phyloP scores from a whole-genome alignment of 768 basidiomycete genomes.

The Phylloporus sp. region DNA sequence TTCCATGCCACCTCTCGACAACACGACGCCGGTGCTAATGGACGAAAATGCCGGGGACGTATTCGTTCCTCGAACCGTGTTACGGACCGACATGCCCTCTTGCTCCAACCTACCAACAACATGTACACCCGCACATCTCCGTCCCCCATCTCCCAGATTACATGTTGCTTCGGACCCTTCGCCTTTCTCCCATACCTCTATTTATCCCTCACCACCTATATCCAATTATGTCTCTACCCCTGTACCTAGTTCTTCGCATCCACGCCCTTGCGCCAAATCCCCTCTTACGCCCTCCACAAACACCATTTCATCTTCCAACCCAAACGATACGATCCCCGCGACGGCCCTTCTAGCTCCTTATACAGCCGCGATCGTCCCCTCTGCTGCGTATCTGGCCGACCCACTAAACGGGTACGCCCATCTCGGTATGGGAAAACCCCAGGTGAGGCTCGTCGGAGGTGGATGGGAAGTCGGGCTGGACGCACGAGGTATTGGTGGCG shows the following conservation, averaged over 20 bases:
- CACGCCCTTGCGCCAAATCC: constrained; percentile 18
- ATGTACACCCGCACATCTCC: constrained; percentile 25
- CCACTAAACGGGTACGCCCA: constrained; percentile 85
- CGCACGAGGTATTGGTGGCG: constrained; percentile 61
- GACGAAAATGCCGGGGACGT: constrained; percentile 24
- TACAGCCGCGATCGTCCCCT: constrained; percentile 58
- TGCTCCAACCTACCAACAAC: constrained; percentile 5
- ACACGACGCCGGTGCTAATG: constrained; percentile 33
- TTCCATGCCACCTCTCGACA: constrained; percentile 27
- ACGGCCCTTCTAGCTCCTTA: constrained; percentile 59
- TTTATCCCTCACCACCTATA: constrained; percentile 25
- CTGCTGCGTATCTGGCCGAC: constrained; percentile 65
- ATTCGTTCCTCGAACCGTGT: constrained; percentile 21
- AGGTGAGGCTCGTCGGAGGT: constrained; percentile 72
- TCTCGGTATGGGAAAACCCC: constrained; percentile 77
- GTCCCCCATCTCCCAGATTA: constrained; percentile 27
- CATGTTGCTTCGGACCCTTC: constrained; percentile 21
- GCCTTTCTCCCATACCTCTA: constrained; percentile 16
- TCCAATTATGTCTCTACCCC: constrained; percentile 20
- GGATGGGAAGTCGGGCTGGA: constrained; percentile 80
- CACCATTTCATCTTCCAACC: constrained; percentile 39
- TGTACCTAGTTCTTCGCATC: constrained; percentile 19
- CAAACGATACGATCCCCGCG: constrained; percentile 51
- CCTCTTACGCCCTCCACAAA: constrained; percentile 34
- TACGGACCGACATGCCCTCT: constrained; percentile 15